Evolutionary conservation across 257 asterid species (phyloP), one percentile per base, ranked within the genome.

Genomic region (Nicotiana attenuata): DNA sequence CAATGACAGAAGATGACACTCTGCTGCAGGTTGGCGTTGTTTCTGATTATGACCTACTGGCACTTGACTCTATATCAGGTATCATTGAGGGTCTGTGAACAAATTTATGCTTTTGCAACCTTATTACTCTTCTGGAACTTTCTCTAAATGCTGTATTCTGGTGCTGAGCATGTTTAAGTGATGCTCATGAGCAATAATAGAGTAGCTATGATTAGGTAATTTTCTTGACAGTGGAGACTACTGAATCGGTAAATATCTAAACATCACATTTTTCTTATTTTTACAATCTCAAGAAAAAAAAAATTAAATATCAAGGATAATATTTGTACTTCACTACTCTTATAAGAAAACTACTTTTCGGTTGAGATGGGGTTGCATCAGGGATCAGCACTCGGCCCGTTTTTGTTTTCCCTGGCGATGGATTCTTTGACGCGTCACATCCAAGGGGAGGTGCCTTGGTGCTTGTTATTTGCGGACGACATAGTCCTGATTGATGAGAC

Each of bases 21-120:
- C 53, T 79, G 41, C 57, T 79, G 82, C 41, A 79, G 82, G 82
- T 94, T 77, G 98, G 98, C 28, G 98, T 94, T 85, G 94, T 94
- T 85, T 94, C 98, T 78, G 98, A 94, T 89, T 94, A 94, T 77
- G 98, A 94, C 85, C 83, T 94, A 80, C 86, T 94, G 91, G 98
- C 97, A 31, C 94, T 94, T 10, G 97, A 91, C 87, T 88, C 97
- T 85, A 89, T 94, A 83, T 94, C 97, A 91, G 98, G 98, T 94
- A 91, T 53, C 29, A 28, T 83, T 82, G 57, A 19, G 63, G 57
- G 82, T 76, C 47, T 38, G 61, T 24, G 77, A 41, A 59, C 60
- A 79, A 79, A 60, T 61, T 20, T 79, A 64, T 38, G 41, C 59
- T 60, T 61, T 64, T 38, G 63, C 80, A 75, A 75, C 26, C 63